Conservation (phyloP, 495 filamentous ascomycete species). For the Evernia prunastri region DNA sequence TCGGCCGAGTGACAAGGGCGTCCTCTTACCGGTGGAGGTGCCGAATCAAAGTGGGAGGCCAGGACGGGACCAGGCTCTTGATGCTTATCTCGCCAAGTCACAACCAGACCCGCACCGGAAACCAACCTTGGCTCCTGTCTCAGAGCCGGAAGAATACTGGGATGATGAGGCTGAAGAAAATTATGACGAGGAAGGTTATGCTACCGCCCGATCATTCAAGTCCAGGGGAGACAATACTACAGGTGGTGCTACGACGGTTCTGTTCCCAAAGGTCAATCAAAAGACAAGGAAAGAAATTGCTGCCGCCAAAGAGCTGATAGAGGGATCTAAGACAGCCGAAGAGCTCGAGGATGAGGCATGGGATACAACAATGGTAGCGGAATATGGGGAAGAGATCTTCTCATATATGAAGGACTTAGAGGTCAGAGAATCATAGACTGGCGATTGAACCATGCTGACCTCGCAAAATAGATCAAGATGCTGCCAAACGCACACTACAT, state of each 20-base stretch:
- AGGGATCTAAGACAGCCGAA: constrained; percentile 49
- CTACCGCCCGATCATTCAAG: constrained; percentile 64
- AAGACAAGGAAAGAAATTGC: constrained; percentile 60
- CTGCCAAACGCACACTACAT: constrained; percentile 88
- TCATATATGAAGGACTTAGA: constrained; percentile 81
- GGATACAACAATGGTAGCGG: constrained; percentile 97
- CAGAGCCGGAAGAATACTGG: constrained; percentile 67
- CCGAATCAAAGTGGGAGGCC: background rate
- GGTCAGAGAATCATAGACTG: constrained; percentile 46
- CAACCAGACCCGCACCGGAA: constrained; percentile 10
- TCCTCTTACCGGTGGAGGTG: background rate
- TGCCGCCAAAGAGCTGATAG: constrained; percentile 60
- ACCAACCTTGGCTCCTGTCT: constrained; percentile 28
- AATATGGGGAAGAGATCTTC: constrained; percentile 95
- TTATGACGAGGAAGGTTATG: constrained; percentile 77
- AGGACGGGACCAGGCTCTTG: constrained; percentile 3
- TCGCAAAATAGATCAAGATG: constrained; percentile 56
- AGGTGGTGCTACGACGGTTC: constrained; percentile 59
- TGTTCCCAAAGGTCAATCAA: constrained; percentile 64
- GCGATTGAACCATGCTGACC: constrained; percentile 23
- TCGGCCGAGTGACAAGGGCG: constrained; percentile 2
- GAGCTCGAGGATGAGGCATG: constrained; percentile 80
- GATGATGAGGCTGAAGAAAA: constrained; percentile 69
- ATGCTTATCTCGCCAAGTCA: constrained; percentile 15
- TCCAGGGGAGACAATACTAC: constrained; percentile 79